Conservation (phyloP, 2,329 filamentous ascomycete species). For the Periconia macrospinosa region DNA sequence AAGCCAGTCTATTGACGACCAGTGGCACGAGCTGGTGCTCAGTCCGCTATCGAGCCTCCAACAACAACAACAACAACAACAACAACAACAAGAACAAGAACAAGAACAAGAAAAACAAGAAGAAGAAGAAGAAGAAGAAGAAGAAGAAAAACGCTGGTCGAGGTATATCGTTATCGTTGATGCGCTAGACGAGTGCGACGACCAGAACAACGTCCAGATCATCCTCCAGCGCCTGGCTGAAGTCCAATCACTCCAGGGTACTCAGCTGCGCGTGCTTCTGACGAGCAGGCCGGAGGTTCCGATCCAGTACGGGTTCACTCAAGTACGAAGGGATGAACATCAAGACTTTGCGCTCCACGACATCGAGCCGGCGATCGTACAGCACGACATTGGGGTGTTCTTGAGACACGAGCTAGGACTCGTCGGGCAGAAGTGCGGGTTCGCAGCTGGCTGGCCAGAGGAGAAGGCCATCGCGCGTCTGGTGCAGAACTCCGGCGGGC, state of each 20-base stretch:
- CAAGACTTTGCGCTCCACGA: slow-evolving; percentile 14
- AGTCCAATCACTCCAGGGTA: slow-evolving; percentile 2
- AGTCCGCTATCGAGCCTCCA: slow-evolving; percentile 4
- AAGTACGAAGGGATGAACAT: slow-evolving; percentile 1
- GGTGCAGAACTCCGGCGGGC: slow-evolving; percentile 26
- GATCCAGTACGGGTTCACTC: slow-evolving; percentile 5
- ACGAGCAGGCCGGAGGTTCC: slow-evolving; percentile 17
- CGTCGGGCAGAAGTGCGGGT: neutral
- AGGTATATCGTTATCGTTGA: slow-evolving; percentile 17
- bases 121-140: too few relatives aligned
- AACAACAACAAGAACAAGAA: too few relatives aligned
- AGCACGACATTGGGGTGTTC: slow-evolving; percentile 11
- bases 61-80: too few relatives aligned
- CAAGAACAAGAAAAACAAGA: too few relatives aligned
- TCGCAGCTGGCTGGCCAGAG: slow-evolving; percentile 16
- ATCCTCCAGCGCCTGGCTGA: slow-evolving; percentile 15
- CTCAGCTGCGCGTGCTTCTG: slow-evolving; percentile 17
- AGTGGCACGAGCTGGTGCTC: slow-evolving; percentile 14
- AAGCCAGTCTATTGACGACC: slow-evolving; percentile 8
- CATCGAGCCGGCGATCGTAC: slow-evolving; percentile 4
- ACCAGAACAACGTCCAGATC: slow-evolving; percentile 9
- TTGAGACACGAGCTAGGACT: neutral
- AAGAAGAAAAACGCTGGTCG: neutral
- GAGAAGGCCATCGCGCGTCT: slow-evolving; percentile 19
- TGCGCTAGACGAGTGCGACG: slow-evolving; percentile 37